Evolutionary conservation across 2,329 filamentous ascomycete species (phyloP), one percentile per base, ranked within the genome.

Genomic region (Gnomoniopsis smithogilvyi): DNA sequence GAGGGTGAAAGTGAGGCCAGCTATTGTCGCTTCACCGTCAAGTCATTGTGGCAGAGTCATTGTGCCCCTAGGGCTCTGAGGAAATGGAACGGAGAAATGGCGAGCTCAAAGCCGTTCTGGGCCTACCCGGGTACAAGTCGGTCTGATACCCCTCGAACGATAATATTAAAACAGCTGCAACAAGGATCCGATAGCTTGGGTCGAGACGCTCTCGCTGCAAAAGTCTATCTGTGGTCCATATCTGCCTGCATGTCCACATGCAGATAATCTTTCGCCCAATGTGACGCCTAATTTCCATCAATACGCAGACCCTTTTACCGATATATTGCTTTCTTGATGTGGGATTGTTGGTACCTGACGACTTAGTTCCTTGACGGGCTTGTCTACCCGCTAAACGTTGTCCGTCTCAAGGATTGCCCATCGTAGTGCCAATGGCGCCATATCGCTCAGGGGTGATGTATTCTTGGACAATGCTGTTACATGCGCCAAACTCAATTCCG

Each of bases 21-120:
- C n/a, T n/a, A n/a, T n/a, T n/a, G n/a, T n/a, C n/a, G n/a, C n/a
- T n/a, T n/a, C n/a, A n/a, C n/a, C n/a, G n/a, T 36, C 34, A 36
- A 36, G 34, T 36, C 34, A 36, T 36, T 8, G 34, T 36, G 21
- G 14, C 22, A 43, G 34, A 24, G 24, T 3, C 14, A 22, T 17
- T 7, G 38, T 22, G 38, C 43, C 15, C 26, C 26, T n/a, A 19
- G 12, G 22, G 38, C 53, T 50, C 54, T 56, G 33, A 56, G 53
- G 46, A 43, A 26, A 56, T 56, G 30, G 21, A 22, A 43, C n/a
- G 45, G 46, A 41, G 21, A 30, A 45, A 56, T 56, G 54, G 36
- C 54, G 54, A 56, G 54, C 54, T 56, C 54, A 46, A 46, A 17
- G n/a, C 36, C n/a, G 41, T 15, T 56, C 22, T 14, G 15, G 34